Percentiles rank a stretch among this genome's conserved stretches.
Conservation (phyloP, 352 stramenopile species). For the Blastocystis sp. region DNA sequence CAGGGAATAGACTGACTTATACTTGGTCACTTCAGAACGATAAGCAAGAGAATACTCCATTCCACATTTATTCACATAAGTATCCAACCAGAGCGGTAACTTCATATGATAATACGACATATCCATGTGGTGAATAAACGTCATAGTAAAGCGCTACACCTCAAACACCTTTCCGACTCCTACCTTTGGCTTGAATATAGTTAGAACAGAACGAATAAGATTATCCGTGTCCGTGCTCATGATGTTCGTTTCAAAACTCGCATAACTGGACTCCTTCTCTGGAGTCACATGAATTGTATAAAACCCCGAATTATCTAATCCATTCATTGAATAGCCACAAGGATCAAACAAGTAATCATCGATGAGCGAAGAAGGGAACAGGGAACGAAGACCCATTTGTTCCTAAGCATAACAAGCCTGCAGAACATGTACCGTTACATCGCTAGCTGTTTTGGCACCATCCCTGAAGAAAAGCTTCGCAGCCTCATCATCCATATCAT, state of each 20-base stretch:
- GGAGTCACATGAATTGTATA: slow-evolving; percentile 98
- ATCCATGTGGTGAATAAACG: background rate
- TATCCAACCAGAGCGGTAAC: background rate
- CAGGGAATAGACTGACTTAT: background rate
- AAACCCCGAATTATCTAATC: slow-evolving; percentile 88
- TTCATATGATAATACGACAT: background rate
- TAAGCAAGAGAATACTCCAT: background rate
- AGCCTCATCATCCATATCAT: slow-evolving; percentile 77
- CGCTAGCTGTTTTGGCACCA: slow-evolving; percentile 64
- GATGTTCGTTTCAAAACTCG: slow-evolving; percentile 96
- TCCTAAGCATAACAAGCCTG: slow-evolving; percentile 76
- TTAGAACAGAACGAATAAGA: slow-evolving; percentile 78
- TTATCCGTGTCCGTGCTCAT: slow-evolving; percentile 70
- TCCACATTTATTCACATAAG: background rate
- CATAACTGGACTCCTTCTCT: slow-evolving; percentile 88
- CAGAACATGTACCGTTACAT: slow-evolving; percentile 68
- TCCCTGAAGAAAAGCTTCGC: slow-evolving; percentile 79
- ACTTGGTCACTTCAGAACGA: background rate
- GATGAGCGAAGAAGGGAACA: slow-evolving; percentile 86
- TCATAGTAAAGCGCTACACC: slow-evolving; percentile 31
- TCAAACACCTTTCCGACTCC: background rate
- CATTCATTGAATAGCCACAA: slow-evolving; percentile 97
- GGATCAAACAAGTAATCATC: slow-evolving; percentile 95
- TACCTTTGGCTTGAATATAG: slow-evolving; percentile 85
- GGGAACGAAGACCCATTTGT: slow-evolving; percentile 83